phyloP scores from a whole-genome alignment of 23 red algal genomes.

The Gracilaria gracilis region DNA sequence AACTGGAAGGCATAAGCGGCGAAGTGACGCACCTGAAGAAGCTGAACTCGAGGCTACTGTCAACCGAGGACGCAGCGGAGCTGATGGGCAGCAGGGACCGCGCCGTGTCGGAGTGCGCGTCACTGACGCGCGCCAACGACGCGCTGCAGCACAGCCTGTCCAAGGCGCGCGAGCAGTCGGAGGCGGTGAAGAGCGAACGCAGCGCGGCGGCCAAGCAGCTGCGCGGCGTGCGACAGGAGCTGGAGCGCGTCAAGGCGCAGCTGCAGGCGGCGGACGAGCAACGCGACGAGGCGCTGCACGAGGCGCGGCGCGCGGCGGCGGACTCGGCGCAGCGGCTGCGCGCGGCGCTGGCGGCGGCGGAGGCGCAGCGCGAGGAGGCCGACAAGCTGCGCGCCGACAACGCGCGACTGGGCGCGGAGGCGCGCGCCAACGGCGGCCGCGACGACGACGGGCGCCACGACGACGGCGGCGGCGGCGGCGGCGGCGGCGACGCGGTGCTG shows the following conservation, averaged over 20 bases:
- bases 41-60: constrained; percentile 17
- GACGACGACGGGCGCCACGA: constrained; percentile 31
- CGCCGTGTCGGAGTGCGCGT: background rate
- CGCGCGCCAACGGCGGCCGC: background rate
- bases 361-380: background rate
- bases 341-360: background rate
- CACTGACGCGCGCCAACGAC: background rate
- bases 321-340: too few relatives aligned
- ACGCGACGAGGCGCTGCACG: constrained; percentile 1
- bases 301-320: too few relatives aligned
- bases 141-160: constrained; percentile 14
- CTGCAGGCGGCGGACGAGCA: background rate
- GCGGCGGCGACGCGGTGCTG: constrained; percentile 29
- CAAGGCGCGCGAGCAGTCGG: background rate
- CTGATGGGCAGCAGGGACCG: constrained; percentile 15
- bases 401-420: constrained; percentile 1
- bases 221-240: background rate
- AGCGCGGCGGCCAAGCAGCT: background rate
- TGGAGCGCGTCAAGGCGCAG: background rate
- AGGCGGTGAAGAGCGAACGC: background rate
- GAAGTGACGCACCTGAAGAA: constrained; percentile 11
- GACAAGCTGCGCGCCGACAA: constrained; percentile 22
- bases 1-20: background rate
- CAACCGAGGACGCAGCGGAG: constrained; percentile 4
- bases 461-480: too few relatives aligned